Evolutionary conservation across 2,329 filamentous ascomycete species (phyloP).

Genomic region (Dactylonectria estremocensis): DNA sequence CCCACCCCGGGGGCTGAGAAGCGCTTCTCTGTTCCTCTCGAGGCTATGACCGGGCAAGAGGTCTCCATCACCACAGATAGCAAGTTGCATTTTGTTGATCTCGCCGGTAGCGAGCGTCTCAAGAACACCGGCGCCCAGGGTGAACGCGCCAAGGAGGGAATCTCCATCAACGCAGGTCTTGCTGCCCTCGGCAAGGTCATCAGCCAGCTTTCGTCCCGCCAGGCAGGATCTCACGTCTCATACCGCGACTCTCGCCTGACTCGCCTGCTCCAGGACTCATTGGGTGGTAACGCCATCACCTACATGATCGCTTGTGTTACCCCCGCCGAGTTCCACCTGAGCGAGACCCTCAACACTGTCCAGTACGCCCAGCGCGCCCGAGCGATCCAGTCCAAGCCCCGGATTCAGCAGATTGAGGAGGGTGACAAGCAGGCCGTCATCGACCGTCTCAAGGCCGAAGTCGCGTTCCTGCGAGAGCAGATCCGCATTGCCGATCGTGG

Average conservation of each 20-base stretch:
- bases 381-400: slow-evolving; percentile 96
- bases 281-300: slow-evolving; percentile 96
- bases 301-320: slow-evolving; percentile 99
- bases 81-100: slow-evolving; percentile 98
- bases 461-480: slow-evolving; percentile 93
- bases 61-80: slow-evolving; percentile 90
- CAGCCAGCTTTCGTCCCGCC: slow-evolving; percentile 93
- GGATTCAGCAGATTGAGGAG: slow-evolving; percentile 94
- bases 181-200: slow-evolving; percentile 98
- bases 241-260: slow-evolving; percentile 99
- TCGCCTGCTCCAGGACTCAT: slow-evolving; percentile 92
- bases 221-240: slow-evolving; percentile 90
- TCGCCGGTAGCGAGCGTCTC: slow-evolving; percentile 94
- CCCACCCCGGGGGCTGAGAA: slow-evolving; percentile 78
- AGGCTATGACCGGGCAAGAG: slow-evolving; percentile 78
- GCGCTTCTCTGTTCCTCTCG: slow-evolving; percentile 87
- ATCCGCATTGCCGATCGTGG: slow-evolving; percentile 81
- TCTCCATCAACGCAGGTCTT: slow-evolving; percentile 97
- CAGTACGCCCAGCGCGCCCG: slow-evolving; percentile 97
- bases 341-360: slow-evolving; percentile 97
- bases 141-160: slow-evolving; percentile 94
- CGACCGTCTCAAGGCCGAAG: slow-evolving; percentile 92
- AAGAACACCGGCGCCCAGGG: slow-evolving; percentile 98
- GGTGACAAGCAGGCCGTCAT: slow-evolving; percentile 95
- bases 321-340: slow-evolving; percentile 95